phyloP scores from a whole-genome alignment of 257 asterid species.

The Fraxinus anomala region DNA sequence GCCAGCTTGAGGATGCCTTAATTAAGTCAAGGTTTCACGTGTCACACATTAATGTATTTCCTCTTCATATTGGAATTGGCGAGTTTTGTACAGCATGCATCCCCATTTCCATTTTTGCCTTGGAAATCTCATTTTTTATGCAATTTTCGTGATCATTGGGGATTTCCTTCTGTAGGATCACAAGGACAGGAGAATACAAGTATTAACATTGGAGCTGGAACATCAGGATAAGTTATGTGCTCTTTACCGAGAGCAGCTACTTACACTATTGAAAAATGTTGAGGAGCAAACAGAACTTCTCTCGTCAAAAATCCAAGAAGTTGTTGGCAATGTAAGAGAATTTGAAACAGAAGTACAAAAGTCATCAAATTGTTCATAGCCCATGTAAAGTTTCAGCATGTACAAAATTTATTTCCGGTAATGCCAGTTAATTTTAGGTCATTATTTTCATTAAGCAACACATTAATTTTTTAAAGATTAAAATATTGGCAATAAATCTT shows the following conservation, averaged over 20 bases:
- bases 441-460: neutral
- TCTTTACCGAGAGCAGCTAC: conserved; percentile 36
- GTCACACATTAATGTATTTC: conserved; percentile 1
- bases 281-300: conserved; percentile 32
- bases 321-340: conserved; percentile 30
- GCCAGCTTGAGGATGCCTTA: neutral
- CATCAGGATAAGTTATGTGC: conserved; percentile 35
- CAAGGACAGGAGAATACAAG: conserved; percentile 39
- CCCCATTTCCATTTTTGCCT: neutral
- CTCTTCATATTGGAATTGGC: neutral
- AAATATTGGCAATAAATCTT: neutral
- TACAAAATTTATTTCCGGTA: neutral
- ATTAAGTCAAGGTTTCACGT: neutral
- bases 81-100: neutral
- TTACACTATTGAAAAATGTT: conserved; percentile 20
- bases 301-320: conserved; percentile 31
- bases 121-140: neutral
- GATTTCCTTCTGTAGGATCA: conserved; percentile 27
- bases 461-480: neutral
- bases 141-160: neutral
- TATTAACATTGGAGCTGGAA: conserved; percentile 36
- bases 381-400: neutral
- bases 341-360: conserved; percentile 27
- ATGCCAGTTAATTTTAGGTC: neutral
- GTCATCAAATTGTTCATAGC: conserved; percentile 6